Base-by-base conservation (phyloP, 78 protist species). In the Tieghemostelium lacteum region DNA sequence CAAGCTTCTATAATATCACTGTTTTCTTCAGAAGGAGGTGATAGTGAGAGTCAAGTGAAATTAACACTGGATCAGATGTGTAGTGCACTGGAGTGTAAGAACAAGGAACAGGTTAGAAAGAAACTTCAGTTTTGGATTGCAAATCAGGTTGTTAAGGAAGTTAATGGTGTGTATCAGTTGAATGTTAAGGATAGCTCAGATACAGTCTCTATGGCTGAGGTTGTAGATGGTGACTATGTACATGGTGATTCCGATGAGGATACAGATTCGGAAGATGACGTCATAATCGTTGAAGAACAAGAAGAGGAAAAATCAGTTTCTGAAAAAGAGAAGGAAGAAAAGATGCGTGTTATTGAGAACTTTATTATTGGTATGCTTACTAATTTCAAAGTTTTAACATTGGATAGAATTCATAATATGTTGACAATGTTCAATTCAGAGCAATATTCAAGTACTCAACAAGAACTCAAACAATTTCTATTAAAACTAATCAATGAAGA, bases 341-440 rank as follows among this genome's bases (percentile, higher is more conserved):
- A 92, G 42, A 29, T 71, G 75, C 50, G 60, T 3, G 78, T 75
- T 2, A 20, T 60, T 29, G 83, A 91, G 58, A 76, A 57, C 64
- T 95, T 65, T 39, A 63, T 95, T 29, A 62, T 63, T 62, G 94
- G 92, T 52, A 95, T 95, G 97, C 85, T 95, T 2, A 73, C 58
- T 24, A 95, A 93, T 34, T 75, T 95, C 26, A 76, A 60, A 40
- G 0, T 87, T 0, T 40, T 95, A 4, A 85, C 97, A 3, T 63
- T 72, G 37, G 95, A 92, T 28, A 73, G 87, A 31, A 92, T 92
- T 33, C 95, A 92, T 71, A 37, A 29, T 10, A 92, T 92, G 95
- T 73, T 92, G 34, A 57, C 85, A 61, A 80, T 83, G 92, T 83
- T 85, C 33, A 83, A 66, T 52, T 22, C 73, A 7, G 94, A 73